Conservation (phyloP, 2,329 filamentous ascomycete species). For the Stemphylium beticola region DNA sequence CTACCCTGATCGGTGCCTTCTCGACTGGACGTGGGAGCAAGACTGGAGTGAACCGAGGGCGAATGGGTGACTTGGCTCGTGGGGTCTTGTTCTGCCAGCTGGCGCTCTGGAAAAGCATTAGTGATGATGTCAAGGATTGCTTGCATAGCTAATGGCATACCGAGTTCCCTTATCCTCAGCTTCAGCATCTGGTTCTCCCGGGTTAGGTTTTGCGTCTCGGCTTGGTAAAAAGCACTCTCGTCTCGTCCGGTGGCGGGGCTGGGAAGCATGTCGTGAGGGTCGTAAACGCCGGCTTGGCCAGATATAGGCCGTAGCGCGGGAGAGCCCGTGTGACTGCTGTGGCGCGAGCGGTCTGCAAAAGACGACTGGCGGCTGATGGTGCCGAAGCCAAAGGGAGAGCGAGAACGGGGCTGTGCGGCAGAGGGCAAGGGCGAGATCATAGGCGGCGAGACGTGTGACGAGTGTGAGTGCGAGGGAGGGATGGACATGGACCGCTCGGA, state of each 20-base stretch:
- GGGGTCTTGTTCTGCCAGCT: slow-evolving; percentile 42
- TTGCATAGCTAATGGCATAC: slow-evolving; percentile 48
- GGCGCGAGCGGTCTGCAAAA: slow-evolving; percentile 44
- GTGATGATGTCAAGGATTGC: neutral
- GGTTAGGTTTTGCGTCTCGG: slow-evolving; percentile 77
- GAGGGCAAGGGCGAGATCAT: slow-evolving; percentile 49
- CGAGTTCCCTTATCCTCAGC: slow-evolving; percentile 74
- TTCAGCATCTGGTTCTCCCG: slow-evolving; percentile 85
- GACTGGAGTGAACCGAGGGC: slow-evolving; percentile 34
- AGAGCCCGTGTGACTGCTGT: slow-evolving; percentile 50
- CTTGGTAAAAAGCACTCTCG: slow-evolving; percentile 80
- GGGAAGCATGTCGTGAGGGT: slow-evolving; percentile 67
- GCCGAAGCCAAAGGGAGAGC: slow-evolving; percentile 41
- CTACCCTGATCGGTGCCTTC: slow-evolving; percentile 13
- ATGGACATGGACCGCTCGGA: slow-evolving; percentile 56
- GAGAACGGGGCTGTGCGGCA: slow-evolving; percentile 55
- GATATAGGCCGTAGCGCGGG: slow-evolving; percentile 61
- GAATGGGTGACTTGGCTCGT: slow-evolving; percentile 40
- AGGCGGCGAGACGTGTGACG: slow-evolving; percentile 36
- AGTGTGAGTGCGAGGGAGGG: slow-evolving; percentile 34
- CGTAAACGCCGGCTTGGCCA: slow-evolving; percentile 46
- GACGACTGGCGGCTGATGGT: slow-evolving; percentile 55
- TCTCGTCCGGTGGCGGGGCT: slow-evolving; percentile 61
- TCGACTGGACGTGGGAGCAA: slow-evolving; percentile 31
- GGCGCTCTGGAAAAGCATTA: slow-evolving; percentile 38